phyloP scores from a whole-genome alignment of 2,329 filamentous ascomycete species.

The Emmonsia crescens region DNA sequence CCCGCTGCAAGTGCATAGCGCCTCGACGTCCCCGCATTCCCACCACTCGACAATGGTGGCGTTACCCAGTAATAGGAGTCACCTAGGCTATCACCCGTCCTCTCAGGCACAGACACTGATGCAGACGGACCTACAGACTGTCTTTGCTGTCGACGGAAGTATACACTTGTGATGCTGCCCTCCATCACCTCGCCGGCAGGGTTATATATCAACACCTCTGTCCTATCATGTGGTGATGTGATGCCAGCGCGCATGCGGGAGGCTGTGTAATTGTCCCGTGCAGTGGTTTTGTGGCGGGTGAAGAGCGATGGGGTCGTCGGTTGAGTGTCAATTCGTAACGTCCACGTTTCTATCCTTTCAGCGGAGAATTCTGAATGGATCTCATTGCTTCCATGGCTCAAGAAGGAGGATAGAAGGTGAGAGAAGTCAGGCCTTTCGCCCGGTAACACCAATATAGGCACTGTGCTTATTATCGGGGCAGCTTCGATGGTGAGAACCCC shows the following conservation, averaged over 20 bases:
- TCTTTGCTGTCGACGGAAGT: conserved; percentile 54
- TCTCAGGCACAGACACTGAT: not conserved
- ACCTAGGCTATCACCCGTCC: not conserved
- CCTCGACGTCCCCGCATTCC: conserved; percentile 71
- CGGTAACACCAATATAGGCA: conserved; percentile 6
- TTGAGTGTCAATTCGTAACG: conserved; percentile 43
- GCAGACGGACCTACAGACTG: not conserved
- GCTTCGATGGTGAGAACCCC: conserved; percentile 25
- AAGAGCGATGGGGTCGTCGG: conserved; percentile 48
- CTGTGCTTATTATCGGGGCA: conserved; percentile 16
- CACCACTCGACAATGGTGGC: conserved; percentile 64
- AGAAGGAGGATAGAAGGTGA: conserved; percentile 14
- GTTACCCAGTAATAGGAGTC: conserved; percentile 61
- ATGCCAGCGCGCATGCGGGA: conserved; percentile 56
- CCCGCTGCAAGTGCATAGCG: conserved; percentile 66
- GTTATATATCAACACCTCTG: conserved; percentile 70
- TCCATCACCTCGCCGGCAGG: conserved; percentile 62
- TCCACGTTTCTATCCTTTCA: conserved; percentile 26
- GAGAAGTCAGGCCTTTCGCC: conserved; percentile 16
- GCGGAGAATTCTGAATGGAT: conserved; percentile 10
- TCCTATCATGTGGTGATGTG: conserved; percentile 28
- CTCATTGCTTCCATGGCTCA: too few relatives aligned
- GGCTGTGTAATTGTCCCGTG: conserved; percentile 57
- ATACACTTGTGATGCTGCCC: conserved; percentile 70
- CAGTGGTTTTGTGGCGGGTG: conserved; percentile 79